A percentile compares a stretch with the other conserved stretches of the same genome.
Evolutionary conservation across 2,329 filamentous ascomycete species (phyloP).

Genomic region (Coniochaeta sp.): DNA sequence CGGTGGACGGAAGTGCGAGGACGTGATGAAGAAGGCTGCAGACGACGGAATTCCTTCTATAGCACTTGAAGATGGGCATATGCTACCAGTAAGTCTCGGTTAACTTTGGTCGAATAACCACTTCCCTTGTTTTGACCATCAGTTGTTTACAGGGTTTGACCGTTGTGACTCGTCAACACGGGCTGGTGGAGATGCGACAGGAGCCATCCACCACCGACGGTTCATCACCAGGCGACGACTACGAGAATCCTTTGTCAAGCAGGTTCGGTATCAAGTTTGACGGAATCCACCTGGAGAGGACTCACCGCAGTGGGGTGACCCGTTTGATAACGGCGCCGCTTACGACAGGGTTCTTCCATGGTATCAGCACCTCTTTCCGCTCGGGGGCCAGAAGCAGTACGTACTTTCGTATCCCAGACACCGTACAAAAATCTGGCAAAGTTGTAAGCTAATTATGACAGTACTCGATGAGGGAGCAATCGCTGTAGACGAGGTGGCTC

Average conservation of each 20-base stretch:
- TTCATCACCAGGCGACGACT: constrained; percentile 41
- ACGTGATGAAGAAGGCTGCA: too few relatives aligned
- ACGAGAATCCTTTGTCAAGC: constrained; percentile 40
- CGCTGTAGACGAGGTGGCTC: constrained; percentile 44
- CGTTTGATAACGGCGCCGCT: constrained; percentile 51
- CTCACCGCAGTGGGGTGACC: constrained; percentile 49
- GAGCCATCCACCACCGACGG: constrained; percentile 12
- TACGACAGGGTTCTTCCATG: constrained; percentile 34
- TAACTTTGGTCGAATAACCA: too few relatives aligned
- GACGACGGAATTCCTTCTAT: too few relatives aligned
- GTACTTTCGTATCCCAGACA: too few relatives aligned
- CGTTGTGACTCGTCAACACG: constrained; percentile 11
- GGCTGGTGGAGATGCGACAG: constrained; percentile 12
- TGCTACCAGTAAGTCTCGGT: too few relatives aligned
- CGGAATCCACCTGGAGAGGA: constrained; percentile 37
- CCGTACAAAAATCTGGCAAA: too few relatives aligned
- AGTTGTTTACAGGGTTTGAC: constrained; percentile 14
- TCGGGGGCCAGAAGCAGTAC: constrained; percentile 33
- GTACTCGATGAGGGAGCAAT: constrained; percentile 40
- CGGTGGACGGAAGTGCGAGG: too few relatives aligned
- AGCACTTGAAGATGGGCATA: too few relatives aligned
- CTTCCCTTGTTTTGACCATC: too few relatives aligned
- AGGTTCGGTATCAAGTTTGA: constrained; percentile 38
- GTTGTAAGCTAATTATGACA: constrained; percentile 8
- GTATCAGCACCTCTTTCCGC: constrained; percentile 51